These are phyloP conservation scores for Schoenoplectus triqueter DNA, from an alignment of 202 grass and related monocot species.

Conservation along the genomic window DNA sequence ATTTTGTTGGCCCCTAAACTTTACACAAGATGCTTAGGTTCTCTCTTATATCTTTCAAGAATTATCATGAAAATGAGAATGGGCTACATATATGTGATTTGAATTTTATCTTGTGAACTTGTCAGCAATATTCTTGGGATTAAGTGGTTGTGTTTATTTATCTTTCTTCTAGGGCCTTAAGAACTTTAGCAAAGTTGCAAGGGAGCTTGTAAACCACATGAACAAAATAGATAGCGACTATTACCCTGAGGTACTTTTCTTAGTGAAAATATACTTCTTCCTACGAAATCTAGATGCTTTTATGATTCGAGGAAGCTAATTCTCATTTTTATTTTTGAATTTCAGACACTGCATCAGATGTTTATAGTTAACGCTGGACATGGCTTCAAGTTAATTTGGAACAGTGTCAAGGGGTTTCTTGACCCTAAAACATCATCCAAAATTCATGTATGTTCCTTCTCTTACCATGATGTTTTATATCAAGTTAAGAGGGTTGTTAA, in stretches of 20 bases:
- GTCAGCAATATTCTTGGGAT: neutral
- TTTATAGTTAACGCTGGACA: slow-evolving; percentile 85
- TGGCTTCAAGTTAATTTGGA: slow-evolving; percentile 90
- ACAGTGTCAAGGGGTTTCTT: slow-evolving; percentile 87
- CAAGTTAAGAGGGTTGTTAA: neutral
- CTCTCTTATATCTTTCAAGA: neutral
- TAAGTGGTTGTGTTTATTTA: neutral
- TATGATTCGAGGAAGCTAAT: slow-evolving; percentile 8
- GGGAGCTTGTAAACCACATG: slow-evolving; percentile 87
- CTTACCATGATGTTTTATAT: neutral
- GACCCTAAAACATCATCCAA: slow-evolving; percentile 88
- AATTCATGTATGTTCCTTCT: slow-evolving; percentile 66
- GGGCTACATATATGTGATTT: neutral
- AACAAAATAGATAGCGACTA: slow-evolving; percentile 98
- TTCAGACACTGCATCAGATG: slow-evolving; percentile 89
- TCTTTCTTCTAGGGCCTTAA: slow-evolving; percentile 68
- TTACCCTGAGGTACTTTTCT: slow-evolving; percentile 78
- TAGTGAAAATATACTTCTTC: neutral
- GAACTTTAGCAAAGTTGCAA: slow-evolving; percentile 92
- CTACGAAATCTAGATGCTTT: neutral
- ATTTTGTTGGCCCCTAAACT: neutral
- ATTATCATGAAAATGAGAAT: neutral
- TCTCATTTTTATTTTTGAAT: neutral
- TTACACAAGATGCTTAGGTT: neutral
- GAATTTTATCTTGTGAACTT: neutral